Percentiles rank a stretch among this genome's conserved stretches.
phyloP scores from a whole-genome alignment of 2,329 filamentous ascomycete genomes.

The Calonectria pteridis region DNA sequence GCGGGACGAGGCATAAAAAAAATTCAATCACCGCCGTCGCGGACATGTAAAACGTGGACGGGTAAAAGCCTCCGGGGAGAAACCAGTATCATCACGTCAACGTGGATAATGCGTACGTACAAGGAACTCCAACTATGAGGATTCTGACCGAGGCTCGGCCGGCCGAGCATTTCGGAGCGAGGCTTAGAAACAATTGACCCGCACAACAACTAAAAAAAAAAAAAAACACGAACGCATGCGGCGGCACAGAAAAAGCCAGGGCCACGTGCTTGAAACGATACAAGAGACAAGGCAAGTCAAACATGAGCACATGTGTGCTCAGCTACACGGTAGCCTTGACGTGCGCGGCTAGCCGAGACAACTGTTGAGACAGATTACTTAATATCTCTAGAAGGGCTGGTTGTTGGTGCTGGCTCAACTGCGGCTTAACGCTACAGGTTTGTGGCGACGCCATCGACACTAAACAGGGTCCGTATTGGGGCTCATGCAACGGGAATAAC shows the following conservation, averaged over 20 bases:
- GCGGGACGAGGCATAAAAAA: conserved; percentile 28
- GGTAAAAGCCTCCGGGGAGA: conserved; percentile 5
- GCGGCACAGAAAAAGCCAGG: conserved; percentile 10
- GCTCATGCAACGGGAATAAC: conserved; percentile 33
- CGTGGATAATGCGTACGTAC: conserved; percentile 5
- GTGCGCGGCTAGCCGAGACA: conserved; percentile 10
- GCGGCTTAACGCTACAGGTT: conserved; percentile 31
- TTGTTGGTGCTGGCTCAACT: conserved; percentile 13
- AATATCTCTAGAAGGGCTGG: background rate
- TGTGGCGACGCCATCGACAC: conserved; percentile 30
- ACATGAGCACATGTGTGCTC: background rate
- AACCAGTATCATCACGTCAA: background rate
- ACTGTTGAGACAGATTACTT: background rate
- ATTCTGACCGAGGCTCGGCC: conserved; percentile 24
- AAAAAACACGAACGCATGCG: conserved; percentile 19
- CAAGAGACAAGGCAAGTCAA: background rate
- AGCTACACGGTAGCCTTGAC: conserved; percentile 2
- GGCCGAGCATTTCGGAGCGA: conserved; percentile 16
- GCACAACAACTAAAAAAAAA: background rate
- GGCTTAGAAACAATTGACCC: conserved; percentile 24
- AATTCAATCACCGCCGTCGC: conserved; percentile 12
- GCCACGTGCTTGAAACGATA: conserved; percentile 1
- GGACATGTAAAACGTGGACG: conserved; percentile 3
- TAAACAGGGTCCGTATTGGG: conserved; percentile 10
- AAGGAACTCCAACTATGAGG: background rate